Conservation (phyloP, 441 rosid species). For the Cnidoscolus chayamansa region DNA sequence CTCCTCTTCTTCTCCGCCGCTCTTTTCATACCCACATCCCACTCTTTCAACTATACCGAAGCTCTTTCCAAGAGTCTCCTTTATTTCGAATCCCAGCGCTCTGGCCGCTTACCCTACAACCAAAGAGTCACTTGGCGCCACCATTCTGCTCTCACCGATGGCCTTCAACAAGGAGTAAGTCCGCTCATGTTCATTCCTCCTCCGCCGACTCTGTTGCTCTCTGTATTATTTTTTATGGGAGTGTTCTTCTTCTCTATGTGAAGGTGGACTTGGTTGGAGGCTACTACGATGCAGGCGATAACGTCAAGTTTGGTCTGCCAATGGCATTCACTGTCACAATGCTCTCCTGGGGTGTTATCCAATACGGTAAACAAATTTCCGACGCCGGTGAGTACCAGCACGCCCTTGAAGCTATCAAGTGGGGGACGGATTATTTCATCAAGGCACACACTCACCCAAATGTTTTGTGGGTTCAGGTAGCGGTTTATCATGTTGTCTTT, state of each 20-base stretch:
- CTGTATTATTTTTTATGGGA: not conserved
- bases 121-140: conserved; percentile 83
- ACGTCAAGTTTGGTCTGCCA: conserved; percentile 91
- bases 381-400: conserved; percentile 60
- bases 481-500: too few species aligned
- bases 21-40: not conserved
- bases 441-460: conserved; percentile 74
- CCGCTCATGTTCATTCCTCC: too few species aligned
- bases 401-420: conserved; percentile 73
- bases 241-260: not conserved
- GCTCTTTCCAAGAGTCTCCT: conserved; percentile 78
- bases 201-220: not conserved
- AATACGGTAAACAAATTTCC: conserved; percentile 53
- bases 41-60: conserved; percentile 53
- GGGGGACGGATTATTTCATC: conserved; percentile 90
- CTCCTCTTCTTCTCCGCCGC: conserved; percentile 4
- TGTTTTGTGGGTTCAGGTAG: conserved; percentile 77
- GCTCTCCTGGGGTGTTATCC: conserved; percentile 77
- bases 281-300: conserved; percentile 89
- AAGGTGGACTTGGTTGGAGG: conserved; percentile 96
- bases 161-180: conserved; percentile 84
- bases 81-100: conserved; percentile 86
- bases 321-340: conserved; percentile 92
- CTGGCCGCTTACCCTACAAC: conserved; percentile 79
- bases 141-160: conserved; percentile 86